Evolutionary conservation across 2,329 filamentous ascomycete genomes (phyloP).

Genomic region (Rutstroemia sp.): DNA sequence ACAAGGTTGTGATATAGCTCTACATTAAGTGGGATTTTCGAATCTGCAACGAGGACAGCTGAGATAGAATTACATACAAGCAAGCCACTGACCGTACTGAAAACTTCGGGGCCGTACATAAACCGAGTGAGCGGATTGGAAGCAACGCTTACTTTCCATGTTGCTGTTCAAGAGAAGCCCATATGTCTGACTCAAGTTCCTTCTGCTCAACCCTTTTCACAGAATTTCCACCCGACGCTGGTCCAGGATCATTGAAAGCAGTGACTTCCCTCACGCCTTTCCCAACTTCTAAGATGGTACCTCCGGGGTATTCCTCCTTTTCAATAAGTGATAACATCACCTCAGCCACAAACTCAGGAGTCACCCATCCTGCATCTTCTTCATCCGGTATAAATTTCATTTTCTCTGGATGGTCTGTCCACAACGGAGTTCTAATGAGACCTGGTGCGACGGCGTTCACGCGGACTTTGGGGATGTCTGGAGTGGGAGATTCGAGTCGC

Average conservation of each 20-base stretch:
- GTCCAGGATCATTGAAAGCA: conserved; percentile 34
- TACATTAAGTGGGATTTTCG: too few relatives aligned
- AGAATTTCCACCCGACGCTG: conserved; percentile 10
- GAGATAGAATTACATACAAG: too few relatives aligned
- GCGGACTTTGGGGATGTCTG: conserved; percentile 29
- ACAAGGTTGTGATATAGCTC: too few relatives aligned
- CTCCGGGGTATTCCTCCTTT: conserved; percentile 30
- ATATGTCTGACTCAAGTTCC: background rate
- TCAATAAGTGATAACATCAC: conserved; percentile 37
- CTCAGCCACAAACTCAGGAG: conserved; percentile 35
- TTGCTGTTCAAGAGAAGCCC: conserved; percentile 4
- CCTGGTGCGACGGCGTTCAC: conserved; percentile 40
- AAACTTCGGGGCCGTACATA: too few relatives aligned
- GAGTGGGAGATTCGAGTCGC: conserved; percentile 28
- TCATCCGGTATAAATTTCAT: conserved; percentile 28
- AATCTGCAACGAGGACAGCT: too few relatives aligned
- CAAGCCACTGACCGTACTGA: too few relatives aligned
- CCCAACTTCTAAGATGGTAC: conserved; percentile 37
- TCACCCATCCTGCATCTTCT: conserved; percentile 31
- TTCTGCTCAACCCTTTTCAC: background rate
- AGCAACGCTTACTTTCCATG: background rate
- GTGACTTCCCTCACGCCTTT: conserved; percentile 30
- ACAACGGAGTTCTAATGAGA: conserved; percentile 35
- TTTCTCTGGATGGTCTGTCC: conserved; percentile 39
- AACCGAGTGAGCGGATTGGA: too few relatives aligned